Conservation (phyloP, 106 monocot species). For the Dendrobium officinale region DNA sequence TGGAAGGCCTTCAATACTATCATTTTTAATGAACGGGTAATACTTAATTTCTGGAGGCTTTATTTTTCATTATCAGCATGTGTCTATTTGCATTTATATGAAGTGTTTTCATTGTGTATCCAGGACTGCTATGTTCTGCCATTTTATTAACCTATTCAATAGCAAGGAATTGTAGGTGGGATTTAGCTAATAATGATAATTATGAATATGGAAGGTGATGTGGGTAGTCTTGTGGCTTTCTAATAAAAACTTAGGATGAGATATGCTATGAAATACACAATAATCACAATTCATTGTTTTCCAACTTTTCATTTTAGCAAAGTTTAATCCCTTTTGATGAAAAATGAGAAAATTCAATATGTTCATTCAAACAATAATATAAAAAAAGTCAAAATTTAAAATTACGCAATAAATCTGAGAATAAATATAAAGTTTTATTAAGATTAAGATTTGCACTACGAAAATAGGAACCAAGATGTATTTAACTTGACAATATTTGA, state of each 20-base stretch:
- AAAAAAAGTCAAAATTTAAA: not conserved
- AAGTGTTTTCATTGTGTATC: not conserved
- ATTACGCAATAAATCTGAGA: not conserved
- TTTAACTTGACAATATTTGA: not conserved
- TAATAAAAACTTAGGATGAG: not conserved
- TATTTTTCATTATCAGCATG: not conserved
- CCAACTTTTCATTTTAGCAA: not conserved
- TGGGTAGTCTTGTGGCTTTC: not conserved
- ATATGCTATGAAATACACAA: not conserved
- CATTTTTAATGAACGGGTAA: constrained; percentile 54
- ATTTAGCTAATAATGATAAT: not conserved
- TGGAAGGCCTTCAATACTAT: constrained; percentile 69
- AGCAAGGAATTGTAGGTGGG: not conserved
- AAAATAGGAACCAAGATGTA: not conserved
- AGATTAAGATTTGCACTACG: not conserved
- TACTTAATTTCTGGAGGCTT: not conserved
- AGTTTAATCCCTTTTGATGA: not conserved
- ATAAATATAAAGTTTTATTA: not conserved
- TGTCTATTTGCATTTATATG: not conserved
- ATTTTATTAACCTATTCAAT: not conserved
- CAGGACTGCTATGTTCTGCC: not conserved
- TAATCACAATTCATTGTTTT: not conserved
- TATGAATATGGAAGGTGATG: not conserved
- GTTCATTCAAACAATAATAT: not conserved
- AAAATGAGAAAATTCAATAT: not conserved